Evolutionary conservation across 1,284 basidiomycete genomes (phyloP), one percentile per base, ranked within the genome.

Genomic region (Sanghuangporus baumii): DNA sequence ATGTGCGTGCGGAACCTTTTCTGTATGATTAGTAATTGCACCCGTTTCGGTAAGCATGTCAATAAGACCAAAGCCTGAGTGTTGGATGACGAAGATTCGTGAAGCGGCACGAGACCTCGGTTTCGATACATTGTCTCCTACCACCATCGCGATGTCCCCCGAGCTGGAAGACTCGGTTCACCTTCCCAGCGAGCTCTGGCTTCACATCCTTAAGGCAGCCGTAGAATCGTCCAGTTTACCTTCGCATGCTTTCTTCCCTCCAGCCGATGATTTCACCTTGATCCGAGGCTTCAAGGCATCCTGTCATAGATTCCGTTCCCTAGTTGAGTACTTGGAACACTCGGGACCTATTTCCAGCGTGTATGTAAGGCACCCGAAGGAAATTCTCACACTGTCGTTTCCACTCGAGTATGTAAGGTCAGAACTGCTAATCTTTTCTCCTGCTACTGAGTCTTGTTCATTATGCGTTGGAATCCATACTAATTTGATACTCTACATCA

Each of bases 141-240:
- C 43, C 16, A 46, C 43, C 43, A 46, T 46, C 16, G 9, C 43
- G 43, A 51, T 51, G 50, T 51, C 3, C 7, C 20, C 26, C 50
- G 31, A 51, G 31, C 5, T 34, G 26, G 14, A 51, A 3, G 20
- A 26, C 5, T 3, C 8, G 5, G 14, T 11, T 3, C 18, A 16
- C 26, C 54, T 61, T 4, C 54, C 60, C 8, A 47, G n/a, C 26
- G 60, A 61, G 26, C 51, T 61, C 26, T 61, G 54, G 60, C 16
- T 55, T 9, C 14, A 14, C n/a, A 55, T 61, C 40, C 51, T 57
- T 41, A 38, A 23, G 20, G 16, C 41, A 37, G 59, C 59, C 18
- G 51, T 61, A 23, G 34, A 34, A 34, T 26, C 38, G 2, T 18
- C 48, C 8, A 43, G 48, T 12, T 46, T 37, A 38, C 50, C 31